These are phyloP conservation scores for Fusarium pseudograminearum DNA, from an alignment of 2,329 filamentous ascomycete genomes.

Conservation along the genomic window DNA sequence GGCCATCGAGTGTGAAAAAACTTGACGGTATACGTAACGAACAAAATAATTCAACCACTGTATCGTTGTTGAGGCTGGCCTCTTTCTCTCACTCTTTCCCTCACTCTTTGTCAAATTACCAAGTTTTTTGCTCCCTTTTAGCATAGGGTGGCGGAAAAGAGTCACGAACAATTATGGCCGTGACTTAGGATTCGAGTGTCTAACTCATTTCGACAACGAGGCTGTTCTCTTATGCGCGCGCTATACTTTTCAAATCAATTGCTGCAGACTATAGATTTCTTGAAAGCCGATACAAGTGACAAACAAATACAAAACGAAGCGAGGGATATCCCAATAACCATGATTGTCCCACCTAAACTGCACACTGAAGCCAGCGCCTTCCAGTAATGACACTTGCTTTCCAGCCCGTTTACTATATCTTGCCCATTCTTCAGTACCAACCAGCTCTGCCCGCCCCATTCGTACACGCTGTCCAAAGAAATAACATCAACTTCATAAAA, in stretches of 20 bases:
- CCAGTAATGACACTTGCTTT: conserved; percentile 6
- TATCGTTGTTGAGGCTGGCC: not conserved
- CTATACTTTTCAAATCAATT: conserved; percentile 25
- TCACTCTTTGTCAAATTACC: not conserved
- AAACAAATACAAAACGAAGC: conserved; percentile 31
- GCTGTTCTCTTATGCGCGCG: not conserved
- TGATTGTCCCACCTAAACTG: not conserved
- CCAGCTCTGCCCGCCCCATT: conserved; percentile 1
- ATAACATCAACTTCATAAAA: conserved; percentile 15
- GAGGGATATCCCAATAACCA: conserved; percentile 36
- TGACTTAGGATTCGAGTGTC: not conserved
- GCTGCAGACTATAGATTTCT: conserved; percentile 12
- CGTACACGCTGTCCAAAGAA: conserved; percentile 25
- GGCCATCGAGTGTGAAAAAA: not conserved
- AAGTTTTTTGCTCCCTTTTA: not conserved
- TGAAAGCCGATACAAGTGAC: not conserved
- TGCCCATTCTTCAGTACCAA: conserved; percentile 18
- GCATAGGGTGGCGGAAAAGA: not conserved
- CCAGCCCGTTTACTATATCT: conserved; percentile 1
- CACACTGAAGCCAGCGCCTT: conserved; percentile 42
- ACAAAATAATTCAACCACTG: not conserved
- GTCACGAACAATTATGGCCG: not conserved
- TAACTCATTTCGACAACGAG: not conserved
- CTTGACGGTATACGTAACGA: not conserved
- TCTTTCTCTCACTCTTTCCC: not conserved